Conservation (phyloP, 2,329 filamentous ascomycete genomes). For the Didymella pomorum region DNA sequence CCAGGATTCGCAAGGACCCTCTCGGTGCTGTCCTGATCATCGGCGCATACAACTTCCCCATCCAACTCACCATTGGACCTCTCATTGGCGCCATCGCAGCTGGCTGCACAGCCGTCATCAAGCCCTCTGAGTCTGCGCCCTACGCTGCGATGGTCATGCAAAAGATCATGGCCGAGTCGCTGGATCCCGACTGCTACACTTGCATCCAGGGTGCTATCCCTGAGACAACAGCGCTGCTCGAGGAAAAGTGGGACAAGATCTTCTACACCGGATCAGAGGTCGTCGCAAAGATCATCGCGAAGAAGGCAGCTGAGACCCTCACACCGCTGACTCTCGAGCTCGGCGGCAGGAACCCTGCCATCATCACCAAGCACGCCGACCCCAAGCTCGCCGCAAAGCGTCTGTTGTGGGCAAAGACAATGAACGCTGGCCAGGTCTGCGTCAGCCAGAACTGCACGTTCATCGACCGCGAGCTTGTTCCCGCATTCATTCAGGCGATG, state of each 20-base stretch:
- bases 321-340: slow-evolving; percentile 91
- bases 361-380: slow-evolving; percentile 85
- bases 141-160: slow-evolving; percentile 79
- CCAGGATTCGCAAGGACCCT: slow-evolving; percentile 85
- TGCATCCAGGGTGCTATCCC: slow-evolving; percentile 82
- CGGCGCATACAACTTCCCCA: slow-evolving; percentile 92
- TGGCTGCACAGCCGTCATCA: slow-evolving; percentile 87
- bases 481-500: slow-evolving; percentile 76
- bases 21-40: slow-evolving; percentile 85
- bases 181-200: slow-evolving; percentile 79
- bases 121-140: slow-evolving; percentile 86
- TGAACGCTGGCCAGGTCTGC: slow-evolving; percentile 91
- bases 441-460: slow-evolving; percentile 92
- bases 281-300: slow-evolving; percentile 70
- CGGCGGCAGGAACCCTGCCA: slow-evolving; percentile 89
- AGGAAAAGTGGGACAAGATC: slow-evolving; percentile 97
- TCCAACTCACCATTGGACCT: slow-evolving; percentile 80
- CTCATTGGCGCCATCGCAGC: slow-evolving; percentile 90
- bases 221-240: slow-evolving; percentile 81
- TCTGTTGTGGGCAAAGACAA: slow-evolving; percentile 85
- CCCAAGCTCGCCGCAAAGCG: slow-evolving; percentile 81
- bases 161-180: slow-evolving; percentile 75
- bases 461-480: slow-evolving; percentile 76
- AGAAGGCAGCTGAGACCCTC: slow-evolving; percentile 62
- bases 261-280: slow-evolving; percentile 86